These are phyloP conservation scores for Colletotrichum kahawae DNA, from an alignment of 2,329 filamentous ascomycete species.

Conservation along the genomic window DNA sequence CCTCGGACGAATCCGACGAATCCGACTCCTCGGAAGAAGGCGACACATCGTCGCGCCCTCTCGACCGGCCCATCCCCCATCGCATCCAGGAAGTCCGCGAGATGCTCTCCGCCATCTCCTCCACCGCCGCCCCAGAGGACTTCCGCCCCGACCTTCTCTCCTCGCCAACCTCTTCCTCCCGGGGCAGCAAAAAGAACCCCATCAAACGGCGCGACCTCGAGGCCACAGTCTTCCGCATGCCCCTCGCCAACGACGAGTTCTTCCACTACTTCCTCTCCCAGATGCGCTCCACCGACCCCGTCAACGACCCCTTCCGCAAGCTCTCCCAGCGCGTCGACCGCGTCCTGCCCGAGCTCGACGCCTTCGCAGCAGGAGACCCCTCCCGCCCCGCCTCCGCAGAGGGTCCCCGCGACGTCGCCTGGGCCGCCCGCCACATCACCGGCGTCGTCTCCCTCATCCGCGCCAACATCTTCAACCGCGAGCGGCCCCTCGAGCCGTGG, in stretches of 20 bases:
- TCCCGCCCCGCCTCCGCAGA: slow-evolving; percentile 27
- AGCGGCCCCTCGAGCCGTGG: slow-evolving; percentile 37
- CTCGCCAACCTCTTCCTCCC: slow-evolving; percentile 24
- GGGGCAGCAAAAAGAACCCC: slow-evolving; percentile 30
- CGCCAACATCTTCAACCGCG: slow-evolving; percentile 42
- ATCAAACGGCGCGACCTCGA: slow-evolving; percentile 52
- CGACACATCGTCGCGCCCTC: not conserved
- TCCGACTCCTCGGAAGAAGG: slow-evolving; percentile 24
- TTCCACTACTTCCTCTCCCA: slow-evolving; percentile 57
- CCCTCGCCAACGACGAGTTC: slow-evolving; percentile 59
- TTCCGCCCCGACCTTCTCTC: slow-evolving; percentile 54
- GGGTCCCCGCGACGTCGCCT: slow-evolving; percentile 46
- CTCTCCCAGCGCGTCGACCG: slow-evolving; percentile 52
- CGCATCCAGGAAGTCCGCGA: slow-evolving; percentile 56
- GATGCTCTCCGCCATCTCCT: slow-evolving; percentile 50
- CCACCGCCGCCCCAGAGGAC: slow-evolving; percentile 33
- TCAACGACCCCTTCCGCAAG: slow-evolving; percentile 52
- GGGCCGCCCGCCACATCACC: slow-evolving; percentile 54
- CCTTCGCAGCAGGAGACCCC: slow-evolving; percentile 27
- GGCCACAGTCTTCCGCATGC: slow-evolving; percentile 56
- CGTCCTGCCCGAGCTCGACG: slow-evolving; percentile 50
- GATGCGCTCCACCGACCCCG: slow-evolving; percentile 47
- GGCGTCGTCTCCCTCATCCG: slow-evolving; percentile 48
- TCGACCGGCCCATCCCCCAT: slow-evolving; percentile 31
- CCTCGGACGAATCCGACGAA: slow-evolving; percentile 30